Evolutionary conservation across 2,329 filamentous ascomycete species (phyloP).

Genomic region (Fusarium fujikuroi): DNA sequence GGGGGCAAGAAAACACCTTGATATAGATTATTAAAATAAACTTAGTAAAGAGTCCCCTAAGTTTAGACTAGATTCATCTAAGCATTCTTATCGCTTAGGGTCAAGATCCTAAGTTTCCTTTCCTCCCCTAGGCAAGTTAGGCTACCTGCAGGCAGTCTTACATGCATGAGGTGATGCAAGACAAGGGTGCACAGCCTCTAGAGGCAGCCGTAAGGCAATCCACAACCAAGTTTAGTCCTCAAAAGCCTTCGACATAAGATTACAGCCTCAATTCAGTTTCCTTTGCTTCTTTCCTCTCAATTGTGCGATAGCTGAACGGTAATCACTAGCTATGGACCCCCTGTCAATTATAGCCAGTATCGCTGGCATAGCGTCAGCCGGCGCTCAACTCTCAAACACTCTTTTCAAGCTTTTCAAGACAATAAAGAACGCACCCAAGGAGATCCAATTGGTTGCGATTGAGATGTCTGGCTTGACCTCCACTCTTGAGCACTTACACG

Average conservation of each 20-base stretch:
- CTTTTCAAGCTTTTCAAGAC: slow-evolving; percentile 16
- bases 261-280: not conserved
- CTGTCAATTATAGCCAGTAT: slow-evolving; percentile 27
- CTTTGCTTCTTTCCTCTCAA: not conserved
- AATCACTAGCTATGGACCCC: slow-evolving; percentile 15
- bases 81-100: not conserved
- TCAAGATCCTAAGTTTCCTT: not conserved
- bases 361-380: slow-evolving; percentile 29
- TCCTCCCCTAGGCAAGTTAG: not conserved
- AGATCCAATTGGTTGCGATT: slow-evolving; percentile 5
- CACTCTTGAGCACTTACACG: slow-evolving; percentile 14
- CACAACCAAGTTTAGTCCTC: not conserved
- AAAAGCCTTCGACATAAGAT: not conserved
- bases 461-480: slow-evolving; percentile 16
- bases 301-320: rapidly evolving
- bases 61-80: not conserved
- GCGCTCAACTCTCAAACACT: slow-evolving; percentile 15
- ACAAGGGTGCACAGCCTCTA: slow-evolving; percentile 11
- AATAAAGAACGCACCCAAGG: slow-evolving; percentile 1
- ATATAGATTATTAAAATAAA: not conserved
- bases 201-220: slow-evolving; percentile 20
- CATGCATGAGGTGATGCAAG: not conserved
- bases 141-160: slow-evolving; percentile 2
- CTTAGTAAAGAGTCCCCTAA: not conserved
- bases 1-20: not conserved